These are phyloP conservation scores for Dioscorea alata DNA, from an alignment of 106 monocot genomes.

Conservation along the genomic window DNA sequence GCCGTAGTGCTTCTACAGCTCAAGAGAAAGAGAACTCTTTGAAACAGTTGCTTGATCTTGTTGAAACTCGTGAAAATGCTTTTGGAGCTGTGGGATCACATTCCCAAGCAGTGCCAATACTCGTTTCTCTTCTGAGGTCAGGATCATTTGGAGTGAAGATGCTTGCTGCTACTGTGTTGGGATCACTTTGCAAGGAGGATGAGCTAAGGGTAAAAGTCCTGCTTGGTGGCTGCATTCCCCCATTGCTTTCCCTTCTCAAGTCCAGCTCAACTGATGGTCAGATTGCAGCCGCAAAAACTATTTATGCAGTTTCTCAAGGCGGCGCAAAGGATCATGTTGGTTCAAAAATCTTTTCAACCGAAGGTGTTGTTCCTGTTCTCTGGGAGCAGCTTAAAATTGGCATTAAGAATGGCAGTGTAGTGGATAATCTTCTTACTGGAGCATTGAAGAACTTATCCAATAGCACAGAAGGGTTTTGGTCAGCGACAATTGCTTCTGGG, in stretches of 20 bases:
- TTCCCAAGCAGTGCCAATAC: constrained; percentile 91
- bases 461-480: constrained; percentile 82
- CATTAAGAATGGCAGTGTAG: constrained; percentile 52
- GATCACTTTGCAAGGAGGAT: constrained; percentile 91
- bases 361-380: constrained; percentile 87
- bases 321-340: constrained; percentile 91
- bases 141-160: constrained; percentile 76
- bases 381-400: constrained; percentile 78
- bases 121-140: constrained; percentile 94
- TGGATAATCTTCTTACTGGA: constrained; percentile 75
- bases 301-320: constrained; percentile 95
- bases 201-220: constrained; percentile 91
- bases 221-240: constrained; percentile 96
- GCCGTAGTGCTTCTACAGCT: constrained; percentile 53
- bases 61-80: constrained; percentile 79
- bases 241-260: constrained; percentile 79
- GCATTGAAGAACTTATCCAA: constrained; percentile 77
- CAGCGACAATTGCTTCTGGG: constrained; percentile 55
- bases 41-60: constrained; percentile 85
- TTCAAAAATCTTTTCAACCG: constrained; percentile 98
- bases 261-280: constrained; percentile 73
- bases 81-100: constrained; percentile 97
- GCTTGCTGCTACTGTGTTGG: constrained; percentile 70
- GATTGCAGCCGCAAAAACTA: constrained; percentile 85
- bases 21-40: constrained; percentile 83